phyloP scores from a whole-genome alignment of 768 basidiomycete species.

The Imleria badia region DNA sequence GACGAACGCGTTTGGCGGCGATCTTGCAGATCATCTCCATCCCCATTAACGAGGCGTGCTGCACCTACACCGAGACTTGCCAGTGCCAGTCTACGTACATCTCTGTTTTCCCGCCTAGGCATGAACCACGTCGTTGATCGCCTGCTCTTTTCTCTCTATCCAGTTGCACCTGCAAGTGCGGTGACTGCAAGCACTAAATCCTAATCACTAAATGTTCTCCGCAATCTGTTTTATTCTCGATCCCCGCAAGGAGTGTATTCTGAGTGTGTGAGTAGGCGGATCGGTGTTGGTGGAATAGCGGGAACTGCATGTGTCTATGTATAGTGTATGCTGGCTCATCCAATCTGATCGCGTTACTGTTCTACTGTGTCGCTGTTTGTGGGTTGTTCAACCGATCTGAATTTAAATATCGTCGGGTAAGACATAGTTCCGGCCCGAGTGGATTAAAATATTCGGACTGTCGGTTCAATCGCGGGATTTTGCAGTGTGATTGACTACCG shows the following conservation, averaged over 20 bases:
- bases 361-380: no score
- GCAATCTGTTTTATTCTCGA: no score
- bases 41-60: constrained; percentile 16
- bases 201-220: no score
- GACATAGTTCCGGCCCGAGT: no score
- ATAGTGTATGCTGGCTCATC: neutral
- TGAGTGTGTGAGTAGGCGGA: no score
- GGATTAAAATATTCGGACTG: no score
- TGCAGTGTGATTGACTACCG: no score
- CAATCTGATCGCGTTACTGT: neutral
- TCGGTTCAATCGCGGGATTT: no score
- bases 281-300: no score
- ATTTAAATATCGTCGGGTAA: no score
- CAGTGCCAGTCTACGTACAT: constrained; percentile 9
- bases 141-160: neutral
- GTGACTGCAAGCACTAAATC: constrained; percentile 16
- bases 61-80: constrained; percentile 1
- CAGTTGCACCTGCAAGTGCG: constrained; percentile 16
- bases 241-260: no score
- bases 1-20: neutral
- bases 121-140: neutral
- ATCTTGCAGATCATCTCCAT: constrained; percentile 4
- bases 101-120: neutral
- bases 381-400: no score
- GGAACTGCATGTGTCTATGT: neutral